A percentile compares a stretch with the other conserved stretches of the same genome.
These are phyloP conservation scores for Lasiodiplodia gonubiensis DNA, from an alignment of 2,329 filamentous ascomycete species.

Conservation along the genomic window DNA sequence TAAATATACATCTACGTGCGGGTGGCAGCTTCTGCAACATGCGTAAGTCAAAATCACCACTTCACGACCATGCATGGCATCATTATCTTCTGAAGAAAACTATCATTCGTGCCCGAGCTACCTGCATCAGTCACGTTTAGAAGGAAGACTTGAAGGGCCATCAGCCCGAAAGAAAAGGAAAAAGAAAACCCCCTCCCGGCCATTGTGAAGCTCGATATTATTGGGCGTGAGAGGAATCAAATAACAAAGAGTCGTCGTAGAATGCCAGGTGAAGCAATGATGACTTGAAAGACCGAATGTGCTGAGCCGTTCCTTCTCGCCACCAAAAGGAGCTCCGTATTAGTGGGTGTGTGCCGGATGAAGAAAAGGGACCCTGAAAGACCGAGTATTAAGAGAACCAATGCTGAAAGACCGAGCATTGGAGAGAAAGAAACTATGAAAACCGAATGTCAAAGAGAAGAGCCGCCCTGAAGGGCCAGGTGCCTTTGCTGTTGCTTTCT, in stretches of 20 bases:
- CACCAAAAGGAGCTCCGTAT: not conserved
- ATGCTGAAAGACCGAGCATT: not conserved
- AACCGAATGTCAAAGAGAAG: too few species aligned
- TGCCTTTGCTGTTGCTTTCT: too few species aligned
- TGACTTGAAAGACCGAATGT: not conserved
- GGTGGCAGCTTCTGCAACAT: not conserved
- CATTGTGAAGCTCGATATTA: too few species aligned
- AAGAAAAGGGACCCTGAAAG: not conserved
- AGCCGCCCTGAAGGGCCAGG: too few species aligned
- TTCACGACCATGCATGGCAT: not conserved
- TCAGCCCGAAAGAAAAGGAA: not conserved
- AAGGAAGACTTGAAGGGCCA: not conserved
- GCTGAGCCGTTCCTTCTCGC: not conserved
- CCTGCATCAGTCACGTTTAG: not conserved
- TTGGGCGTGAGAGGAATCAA: not conserved
- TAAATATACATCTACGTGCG: too few species aligned
- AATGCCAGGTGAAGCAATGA: not conserved
- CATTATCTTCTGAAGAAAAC: not conserved
- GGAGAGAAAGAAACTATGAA: not conserved
- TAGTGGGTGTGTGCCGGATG: not conserved
- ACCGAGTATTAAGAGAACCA: too few species aligned
- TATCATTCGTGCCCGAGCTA: not conserved
- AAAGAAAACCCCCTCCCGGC: too few species aligned
- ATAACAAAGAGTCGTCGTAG: not conserved
- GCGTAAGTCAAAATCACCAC: not conserved